Conservation (phyloP, 495 filamentous ascomycete species). For the Trichoderma reesei region DNA sequence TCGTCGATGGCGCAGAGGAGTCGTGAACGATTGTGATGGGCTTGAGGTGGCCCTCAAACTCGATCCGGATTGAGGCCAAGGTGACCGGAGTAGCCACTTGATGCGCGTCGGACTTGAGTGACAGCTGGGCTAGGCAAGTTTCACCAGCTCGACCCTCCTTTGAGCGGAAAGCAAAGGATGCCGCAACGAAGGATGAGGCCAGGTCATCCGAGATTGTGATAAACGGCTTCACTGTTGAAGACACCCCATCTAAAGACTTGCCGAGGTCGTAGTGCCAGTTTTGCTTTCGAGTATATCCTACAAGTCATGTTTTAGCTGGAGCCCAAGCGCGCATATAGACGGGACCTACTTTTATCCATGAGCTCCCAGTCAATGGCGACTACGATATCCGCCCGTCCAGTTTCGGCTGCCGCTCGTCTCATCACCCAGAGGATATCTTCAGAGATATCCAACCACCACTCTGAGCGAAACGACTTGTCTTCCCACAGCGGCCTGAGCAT, state of each 20-base stretch:
- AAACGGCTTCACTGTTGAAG: slow-evolving; percentile 47
- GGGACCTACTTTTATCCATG: slow-evolving; percentile 50
- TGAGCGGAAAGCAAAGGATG: slow-evolving; percentile 63
- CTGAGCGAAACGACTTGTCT: slow-evolving; percentile 58
- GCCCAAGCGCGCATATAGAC: slow-evolving; percentile 12
- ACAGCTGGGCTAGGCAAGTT: slow-evolving; percentile 58
- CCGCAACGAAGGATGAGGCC: slow-evolving; percentile 58
- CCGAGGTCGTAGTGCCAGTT: slow-evolving; percentile 68
- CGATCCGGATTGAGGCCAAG: slow-evolving; percentile 54
- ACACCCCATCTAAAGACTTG: slow-evolving; percentile 50
- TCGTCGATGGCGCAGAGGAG: slow-evolving; percentile 2
- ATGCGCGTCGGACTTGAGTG: slow-evolving; percentile 61
- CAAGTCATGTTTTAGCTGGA: slow-evolving; percentile 11
- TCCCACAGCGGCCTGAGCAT: slow-evolving; percentile 65
- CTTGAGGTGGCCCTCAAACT: slow-evolving; percentile 60
- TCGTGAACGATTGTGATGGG: slow-evolving; percentile 40
- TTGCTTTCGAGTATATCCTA: slow-evolving; percentile 50
- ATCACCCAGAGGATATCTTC: slow-evolving; percentile 65
- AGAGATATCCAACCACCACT: slow-evolving; percentile 74
- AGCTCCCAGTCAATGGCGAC: slow-evolving; percentile 82
- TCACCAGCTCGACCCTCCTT: slow-evolving; percentile 80
- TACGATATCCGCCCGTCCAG: slow-evolving; percentile 53
- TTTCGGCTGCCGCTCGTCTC: slow-evolving; percentile 57
- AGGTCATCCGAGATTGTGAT: slow-evolving; percentile 58
- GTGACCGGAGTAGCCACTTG: slow-evolving; percentile 49